Conservation (phyloP, 73 alveolate genomes). For the Diophrys sp. region DNA sequence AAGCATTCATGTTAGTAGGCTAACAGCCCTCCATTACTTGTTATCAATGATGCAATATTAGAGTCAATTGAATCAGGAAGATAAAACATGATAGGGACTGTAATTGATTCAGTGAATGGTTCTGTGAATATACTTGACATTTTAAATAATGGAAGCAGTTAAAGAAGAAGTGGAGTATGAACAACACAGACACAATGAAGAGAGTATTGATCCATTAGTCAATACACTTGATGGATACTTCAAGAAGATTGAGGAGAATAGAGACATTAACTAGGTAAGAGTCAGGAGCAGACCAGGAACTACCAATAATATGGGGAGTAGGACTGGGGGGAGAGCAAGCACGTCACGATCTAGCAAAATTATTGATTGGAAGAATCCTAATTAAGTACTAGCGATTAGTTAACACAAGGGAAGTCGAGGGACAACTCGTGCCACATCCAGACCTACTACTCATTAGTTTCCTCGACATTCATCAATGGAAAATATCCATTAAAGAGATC, state of each 20-base stretch:
- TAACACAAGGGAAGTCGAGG: not conserved
- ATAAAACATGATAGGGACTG: too few relatives aligned
- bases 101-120: too few relatives aligned
- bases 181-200: too few relatives aligned
- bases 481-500: not conserved
- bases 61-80: too few relatives aligned
- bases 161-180: too few relatives aligned
- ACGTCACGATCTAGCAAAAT: not conserved
- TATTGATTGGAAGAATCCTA: not conserved
- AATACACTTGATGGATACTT: not conserved
- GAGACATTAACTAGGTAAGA: not conserved
- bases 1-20: too few relatives aligned
- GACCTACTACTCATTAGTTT: not conserved
- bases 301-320: not conserved
- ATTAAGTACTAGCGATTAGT: too few relatives aligned
- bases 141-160: too few relatives aligned
- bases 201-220: not conserved
- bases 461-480: not conserved
- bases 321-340: not conserved
- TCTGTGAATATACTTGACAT: too few relatives aligned
- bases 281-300: too few relatives aligned
- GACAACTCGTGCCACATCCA: not conserved
- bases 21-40: too few relatives aligned
- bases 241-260: not conserved
- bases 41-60: too few relatives aligned